Evolutionary conservation across 1,284 basidiomycete genomes (phyloP).

Genomic region (Heterobasidion annosum): DNA sequence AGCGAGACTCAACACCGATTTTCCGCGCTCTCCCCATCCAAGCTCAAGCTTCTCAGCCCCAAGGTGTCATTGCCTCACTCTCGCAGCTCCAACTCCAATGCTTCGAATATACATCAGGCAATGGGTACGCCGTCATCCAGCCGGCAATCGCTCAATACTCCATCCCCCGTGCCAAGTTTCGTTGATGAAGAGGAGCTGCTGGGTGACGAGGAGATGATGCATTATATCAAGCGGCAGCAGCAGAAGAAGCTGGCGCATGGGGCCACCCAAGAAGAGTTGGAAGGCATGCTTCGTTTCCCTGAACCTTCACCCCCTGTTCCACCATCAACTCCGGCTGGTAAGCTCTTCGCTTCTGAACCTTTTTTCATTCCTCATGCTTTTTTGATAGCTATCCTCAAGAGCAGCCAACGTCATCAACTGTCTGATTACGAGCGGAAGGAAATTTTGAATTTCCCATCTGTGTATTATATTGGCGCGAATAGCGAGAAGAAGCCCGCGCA

Average conservation of each 20-base stretch:
- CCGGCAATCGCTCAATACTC: constrained; percentile 63
- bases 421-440: constrained; percentile 89
- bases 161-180: constrained; percentile 65
- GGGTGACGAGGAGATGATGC: constrained; percentile 96
- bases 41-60: constrained; percentile 70
- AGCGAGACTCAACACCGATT: constrained; percentile 49
- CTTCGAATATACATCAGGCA: constrained; percentile 42
- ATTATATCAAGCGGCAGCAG: constrained; percentile 87
- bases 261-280: constrained; percentile 78
- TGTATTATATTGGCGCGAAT: constrained; percentile 79
- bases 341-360: constrained; percentile 16
- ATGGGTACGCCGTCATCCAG: constrained; percentile 59
- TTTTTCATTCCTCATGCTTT: constrained; percentile 8
- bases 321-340: constrained; percentile 67
- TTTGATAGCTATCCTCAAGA: constrained; percentile 48
- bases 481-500: constrained; percentile 78
- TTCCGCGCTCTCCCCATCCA: constrained; percentile 75
- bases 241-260: constrained; percentile 82
- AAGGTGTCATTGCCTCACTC: constrained; percentile 58
- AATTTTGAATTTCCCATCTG: constrained; percentile 78
- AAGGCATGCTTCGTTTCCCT: constrained; percentile 88
- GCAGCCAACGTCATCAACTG: constrained; percentile 53
- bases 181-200: constrained; percentile 86
- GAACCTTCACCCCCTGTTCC: constrained; percentile 73
- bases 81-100: constrained; percentile 35